Evolutionary conservation across 169 alveolate species (phyloP), one percentile per base, ranked within the genome.

Genomic region (Eimeria falciformis): DNA sequence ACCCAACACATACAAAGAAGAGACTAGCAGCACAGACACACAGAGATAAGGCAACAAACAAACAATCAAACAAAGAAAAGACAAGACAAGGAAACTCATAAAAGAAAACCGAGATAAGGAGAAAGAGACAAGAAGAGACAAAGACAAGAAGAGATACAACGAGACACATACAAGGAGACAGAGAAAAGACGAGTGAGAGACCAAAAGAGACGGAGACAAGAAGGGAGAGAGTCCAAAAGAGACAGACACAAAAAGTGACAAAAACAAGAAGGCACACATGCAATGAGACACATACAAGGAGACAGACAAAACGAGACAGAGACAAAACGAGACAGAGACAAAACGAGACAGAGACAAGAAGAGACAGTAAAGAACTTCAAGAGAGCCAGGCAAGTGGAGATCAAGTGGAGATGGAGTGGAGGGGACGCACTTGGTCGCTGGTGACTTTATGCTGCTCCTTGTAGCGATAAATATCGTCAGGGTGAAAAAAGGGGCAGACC

Each of bases 401-500:
- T n/a, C n/a, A 50, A 50, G 23, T 12, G 43, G 29, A 12, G 45
- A 18, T 17, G 21, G 29, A 7, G 6, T 12, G 5, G 45, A 66
- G 14, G 4, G 29, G 45, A 29, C 85, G 3, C 18, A 75, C 85
- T 43, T 75, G 62, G 43, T 75, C 85, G 18, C 66, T 43, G 66
- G 25, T 75, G 43, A 75, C 27, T 14, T 18, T 43, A 18, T 75
- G 62, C 55, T 43, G 43, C 11, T 4, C 4, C 29, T 75, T 75
- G 43, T 75, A 75, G 50, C 7, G 14, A 6, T 40, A 23, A 2
- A 75, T 17, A 3, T 75, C 85, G 7, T 40, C 23, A 17, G 85
- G 85, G 2, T 37, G 65, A 1, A 75, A 21, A 43, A 43, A 75
- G 29, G 85, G 85, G 3, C 85, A 75, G 29, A 75, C 62, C 55